These are phyloP conservation scores for Solanum bukasovii DNA, from an alignment of 257 asterid genomes.

Conservation along the genomic window DNA sequence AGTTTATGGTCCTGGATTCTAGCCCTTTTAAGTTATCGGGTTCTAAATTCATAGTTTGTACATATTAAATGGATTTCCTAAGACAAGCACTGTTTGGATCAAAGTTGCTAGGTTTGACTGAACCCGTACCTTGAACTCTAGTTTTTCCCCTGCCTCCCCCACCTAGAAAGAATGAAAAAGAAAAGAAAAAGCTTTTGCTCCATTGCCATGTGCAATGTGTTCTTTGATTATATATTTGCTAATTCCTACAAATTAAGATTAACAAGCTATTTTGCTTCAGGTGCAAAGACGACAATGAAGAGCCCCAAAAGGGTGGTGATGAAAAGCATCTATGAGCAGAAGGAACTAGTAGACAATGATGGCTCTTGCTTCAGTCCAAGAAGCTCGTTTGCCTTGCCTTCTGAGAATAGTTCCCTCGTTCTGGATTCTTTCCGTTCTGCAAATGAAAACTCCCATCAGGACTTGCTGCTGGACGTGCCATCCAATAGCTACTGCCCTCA, in stretches of 20 bases:
- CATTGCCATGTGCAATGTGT: background rate
- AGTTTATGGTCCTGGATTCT: background rate
- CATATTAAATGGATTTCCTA: background rate
- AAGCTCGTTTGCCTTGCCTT: constrained; percentile 40
- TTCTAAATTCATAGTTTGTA: background rate
- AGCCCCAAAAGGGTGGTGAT: constrained; percentile 37
- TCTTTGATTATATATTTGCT: background rate
- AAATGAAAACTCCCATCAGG: constrained; percentile 45
- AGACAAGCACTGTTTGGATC: background rate
- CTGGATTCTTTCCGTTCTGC: constrained; percentile 33
- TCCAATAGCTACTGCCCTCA: constrained; percentile 58
- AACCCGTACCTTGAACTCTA: background rate
- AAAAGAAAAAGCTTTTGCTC: background rate
- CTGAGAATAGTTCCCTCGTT: constrained; percentile 38
- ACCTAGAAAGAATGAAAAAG: background rate
- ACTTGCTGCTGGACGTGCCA: constrained; percentile 62
- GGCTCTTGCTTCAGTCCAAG: constrained; percentile 36
- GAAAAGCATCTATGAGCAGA: constrained; percentile 25
- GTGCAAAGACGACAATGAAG: constrained; percentile 41
- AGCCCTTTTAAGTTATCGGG: background rate
- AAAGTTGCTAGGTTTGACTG: background rate
- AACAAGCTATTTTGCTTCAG: constrained; percentile 18
- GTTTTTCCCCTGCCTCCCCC: background rate
- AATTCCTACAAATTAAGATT: background rate
- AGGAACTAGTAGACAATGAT: constrained; percentile 32